A percentile compares a stretch with the other conserved stretches of the same genome.
These are phyloP conservation scores for Cordyceps militaris DNA, from an alignment of 2,329 filamentous ascomycete genomes.

Conservation along the genomic window DNA sequence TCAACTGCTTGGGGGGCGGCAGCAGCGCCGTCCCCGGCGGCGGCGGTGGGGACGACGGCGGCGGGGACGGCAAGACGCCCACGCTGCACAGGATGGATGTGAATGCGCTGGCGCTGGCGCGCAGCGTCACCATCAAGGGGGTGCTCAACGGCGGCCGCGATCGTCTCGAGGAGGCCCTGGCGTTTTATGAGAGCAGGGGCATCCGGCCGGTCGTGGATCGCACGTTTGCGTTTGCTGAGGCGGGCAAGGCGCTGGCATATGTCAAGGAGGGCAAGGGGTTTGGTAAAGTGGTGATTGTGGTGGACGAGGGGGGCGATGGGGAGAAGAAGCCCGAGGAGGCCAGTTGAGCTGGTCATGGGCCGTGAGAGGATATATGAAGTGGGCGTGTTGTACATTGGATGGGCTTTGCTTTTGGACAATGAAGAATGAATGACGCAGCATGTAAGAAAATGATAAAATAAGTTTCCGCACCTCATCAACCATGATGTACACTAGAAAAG, in stretches of 20 bases:
- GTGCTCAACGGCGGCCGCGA: slow-evolving; percentile 54
- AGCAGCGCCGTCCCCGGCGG: slow-evolving; percentile 45
- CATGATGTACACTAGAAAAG: slow-evolving; percentile 11
- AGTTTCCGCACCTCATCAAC: slow-evolving; percentile 5
- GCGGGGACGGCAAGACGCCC: slow-evolving; percentile 14
- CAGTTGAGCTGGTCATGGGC: neutral
- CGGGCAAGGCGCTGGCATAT: slow-evolving; percentile 44
- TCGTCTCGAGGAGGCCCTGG: slow-evolving; percentile 47
- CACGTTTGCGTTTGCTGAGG: slow-evolving; percentile 40
- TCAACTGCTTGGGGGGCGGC: slow-evolving; percentile 45
- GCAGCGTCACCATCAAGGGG: slow-evolving; percentile 32
- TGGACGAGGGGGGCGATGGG: neutral
- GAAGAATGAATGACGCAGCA: neutral
- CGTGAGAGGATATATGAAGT: neutral
- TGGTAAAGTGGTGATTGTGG: slow-evolving; percentile 47
- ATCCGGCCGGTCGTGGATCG: slow-evolving; percentile 42
- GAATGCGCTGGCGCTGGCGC: slow-evolving; percentile 4
- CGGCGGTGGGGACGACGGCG: slow-evolving; percentile 10
- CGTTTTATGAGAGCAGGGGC: slow-evolving; percentile 35
- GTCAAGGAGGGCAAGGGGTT: slow-evolving; percentile 47
- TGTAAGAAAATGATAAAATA: neutral
- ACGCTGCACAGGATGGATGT: slow-evolving; percentile 34
- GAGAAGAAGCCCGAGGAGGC: neutral
- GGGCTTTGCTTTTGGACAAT: neutral
- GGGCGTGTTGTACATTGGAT: neutral